phyloP scores from a whole-genome alignment of 176 grass and related monocot genomes.

The Microstegium vimineum region DNA sequence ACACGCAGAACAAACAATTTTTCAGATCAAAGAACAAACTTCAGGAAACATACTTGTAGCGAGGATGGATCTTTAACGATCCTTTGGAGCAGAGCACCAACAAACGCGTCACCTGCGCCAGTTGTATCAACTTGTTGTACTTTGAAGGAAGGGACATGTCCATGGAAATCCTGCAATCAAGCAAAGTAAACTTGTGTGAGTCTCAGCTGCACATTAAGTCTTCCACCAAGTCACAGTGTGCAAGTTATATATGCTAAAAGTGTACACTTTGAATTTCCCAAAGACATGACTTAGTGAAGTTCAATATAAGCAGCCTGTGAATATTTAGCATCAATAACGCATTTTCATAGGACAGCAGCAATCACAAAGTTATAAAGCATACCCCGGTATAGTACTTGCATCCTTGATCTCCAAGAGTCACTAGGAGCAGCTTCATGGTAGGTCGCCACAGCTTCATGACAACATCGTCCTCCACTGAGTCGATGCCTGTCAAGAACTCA shows the following conservation, averaged over 20 bases:
- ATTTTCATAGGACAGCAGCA: not conserved
- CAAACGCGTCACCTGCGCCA: constrained; percentile 86
- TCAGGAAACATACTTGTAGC: constrained; percentile 51
- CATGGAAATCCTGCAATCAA: constrained; percentile 71
- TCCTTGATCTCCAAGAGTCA: constrained; percentile 82
- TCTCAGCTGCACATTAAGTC: not conserved
- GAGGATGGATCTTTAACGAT: constrained; percentile 70
- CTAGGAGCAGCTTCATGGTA: constrained; percentile 72
- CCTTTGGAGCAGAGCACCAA: constrained; percentile 65
- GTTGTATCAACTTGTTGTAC: constrained; percentile 88
- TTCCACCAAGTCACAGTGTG: not conserved
- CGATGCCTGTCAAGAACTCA: constrained; percentile 80
- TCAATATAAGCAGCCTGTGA: not conserved
- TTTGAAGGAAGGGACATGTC: constrained; percentile 52
- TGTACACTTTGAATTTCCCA: not conserved
- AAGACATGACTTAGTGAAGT: not conserved
- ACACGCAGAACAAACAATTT: not conserved
- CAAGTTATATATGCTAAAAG: not conserved
- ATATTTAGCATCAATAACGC: not conserved
- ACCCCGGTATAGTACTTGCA: constrained; percentile 97
- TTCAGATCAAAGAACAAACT: not conserved
- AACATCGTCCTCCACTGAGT: constrained; percentile 70
- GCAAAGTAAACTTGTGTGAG: not conserved
- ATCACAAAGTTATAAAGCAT: constrained; percentile 25
- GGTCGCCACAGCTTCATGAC: constrained; percentile 78